Evolutionary conservation across 2,329 filamentous ascomycete genomes (phyloP), one percentile per base, ranked within the genome.

Genomic region (Bipolaris gigantea): DNA sequence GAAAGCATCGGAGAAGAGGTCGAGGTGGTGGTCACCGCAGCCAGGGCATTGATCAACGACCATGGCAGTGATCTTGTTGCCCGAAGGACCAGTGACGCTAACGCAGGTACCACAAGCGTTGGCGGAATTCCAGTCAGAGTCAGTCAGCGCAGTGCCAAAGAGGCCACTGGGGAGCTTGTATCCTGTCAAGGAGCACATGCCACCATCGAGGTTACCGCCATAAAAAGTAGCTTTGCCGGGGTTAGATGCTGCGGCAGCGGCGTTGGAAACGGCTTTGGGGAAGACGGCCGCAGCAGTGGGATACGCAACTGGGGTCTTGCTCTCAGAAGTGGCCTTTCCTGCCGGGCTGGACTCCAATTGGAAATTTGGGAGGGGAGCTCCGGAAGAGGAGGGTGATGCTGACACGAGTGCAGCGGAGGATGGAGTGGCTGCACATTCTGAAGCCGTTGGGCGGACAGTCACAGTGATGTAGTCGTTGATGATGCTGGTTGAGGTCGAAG

Each of bases 21-120:
- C 83, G 48, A 85, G 77, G 62, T 83, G 79, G 72, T 82, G 80
- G 42, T 68, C 54, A 15, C 75, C 77, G 61, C 83, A 85, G 56
- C 77, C 78, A 35, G 82, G 82, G 70, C 83, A 85, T 71, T 84
- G 70, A 66, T 85, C 83, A 18, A 82, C 80, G 59, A 85, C 83
- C 86, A 89, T 89, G 35, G 82, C 85, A 30, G 79, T 87, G 69
- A 89, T 80, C 21, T 75, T 77, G 53, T 82, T 83, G 16, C 84
- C 85, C 13, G 70, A 77, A 4, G 80, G 81, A 0, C 83, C 83
- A 2, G 79, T 85, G 32, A 89, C 83, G 47, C 79, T 71, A 11
- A 89, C 74, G 59, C 87, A 89, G 18, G 79, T 75, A 59, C 87
- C 86, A 64, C 87, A 89, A 58, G 83, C 76, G 38, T 75, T 78